Evolutionary conservation across 2,329 filamentous ascomycete species (phyloP), one percentile per base, ranked within the genome.

Genomic region (Uncinocarpus reesii): DNA sequence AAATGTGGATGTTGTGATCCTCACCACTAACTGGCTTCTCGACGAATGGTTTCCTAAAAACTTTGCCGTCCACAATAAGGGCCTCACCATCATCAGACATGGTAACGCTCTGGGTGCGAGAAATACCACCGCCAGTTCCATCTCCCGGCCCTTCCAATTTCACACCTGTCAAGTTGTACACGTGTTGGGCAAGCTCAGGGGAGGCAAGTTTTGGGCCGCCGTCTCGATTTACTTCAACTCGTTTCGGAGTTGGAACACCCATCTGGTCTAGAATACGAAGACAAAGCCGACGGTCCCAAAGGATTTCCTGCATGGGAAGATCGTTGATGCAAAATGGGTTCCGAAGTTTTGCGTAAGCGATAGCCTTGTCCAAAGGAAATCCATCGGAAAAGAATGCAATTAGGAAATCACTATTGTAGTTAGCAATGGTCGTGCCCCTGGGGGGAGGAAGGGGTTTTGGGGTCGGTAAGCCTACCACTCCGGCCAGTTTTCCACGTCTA

Each of bases 351-450:
- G 88, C 86, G 65, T 98, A 98, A 28, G 88, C 86, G 58, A 98
- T 94, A 4, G 93, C 92, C 64, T 98, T 98, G 56, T 96, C 89
- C 40, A 98, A 71, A 0, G 92, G 92, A 57, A 98, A 98, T 0
- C 92, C 92, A 64, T 95, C 90, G 0, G 90, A 96, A 67, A 96
- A 98, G 70, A 98, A 98, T 2, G 89, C 95, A 60, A 98, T 95
- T 48, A 98, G 71, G 60, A 94, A 98, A 68, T 98, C 92, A 66
- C 74, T 76, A 52, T 13, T 40, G 18, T n/a, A 28, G 20, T 42
- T 37, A 43, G 35, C 21, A 28, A 20, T 2, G 7, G 4, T 5
- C 20, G 21, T 13, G 35, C 23, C n/a, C 20, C 11, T 15, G 4
- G 15, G 24, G 29, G 31, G 7, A 16, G 26, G 43, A 42, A 43